Conservation (phyloP, 225 moss, liverwort and hornwort species). For the Sphagnum tenellum region DNA sequence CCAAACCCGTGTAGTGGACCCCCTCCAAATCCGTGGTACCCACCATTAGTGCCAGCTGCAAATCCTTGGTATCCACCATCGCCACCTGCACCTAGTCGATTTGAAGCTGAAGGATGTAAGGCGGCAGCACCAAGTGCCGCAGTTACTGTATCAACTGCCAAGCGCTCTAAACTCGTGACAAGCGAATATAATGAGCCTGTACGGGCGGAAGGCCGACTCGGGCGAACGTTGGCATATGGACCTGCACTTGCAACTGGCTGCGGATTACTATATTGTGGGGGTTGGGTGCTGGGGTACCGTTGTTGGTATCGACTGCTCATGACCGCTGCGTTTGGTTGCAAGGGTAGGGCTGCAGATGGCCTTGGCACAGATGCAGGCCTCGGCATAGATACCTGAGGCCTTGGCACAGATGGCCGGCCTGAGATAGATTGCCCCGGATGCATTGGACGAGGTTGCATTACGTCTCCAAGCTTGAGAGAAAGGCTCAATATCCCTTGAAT, state of each 20-base stretch:
- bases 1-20: too few species aligned
- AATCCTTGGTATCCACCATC: slow-evolving; percentile 3
- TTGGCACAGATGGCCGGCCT: too few species aligned
- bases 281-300: slow-evolving; percentile 16
- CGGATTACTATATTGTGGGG: slow-evolving; percentile 8
- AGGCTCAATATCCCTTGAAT: slow-evolving; percentile 47
- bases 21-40: not conserved
- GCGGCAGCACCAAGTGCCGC: too few species aligned
- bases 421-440: too few species aligned
- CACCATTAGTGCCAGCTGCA: not conserved
- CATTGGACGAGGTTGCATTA: not conserved
- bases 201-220: too few species aligned
- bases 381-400: too few species aligned
- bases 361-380: not conserved
- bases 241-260: too few species aligned
- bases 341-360: not conserved
- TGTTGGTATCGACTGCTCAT: not conserved
- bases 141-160: slow-evolving; percentile 9
- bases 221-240: too few species aligned
- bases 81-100: slow-evolving; percentile 3
- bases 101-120: not conserved
- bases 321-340: slow-evolving; percentile 7
- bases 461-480: slow-evolving; percentile 49
- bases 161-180: slow-evolving; percentile 8
- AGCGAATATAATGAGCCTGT: not conserved